phyloP scores from a whole-genome alignment of 1,284 basidiomycete species.

The Mycena sp. region DNA sequence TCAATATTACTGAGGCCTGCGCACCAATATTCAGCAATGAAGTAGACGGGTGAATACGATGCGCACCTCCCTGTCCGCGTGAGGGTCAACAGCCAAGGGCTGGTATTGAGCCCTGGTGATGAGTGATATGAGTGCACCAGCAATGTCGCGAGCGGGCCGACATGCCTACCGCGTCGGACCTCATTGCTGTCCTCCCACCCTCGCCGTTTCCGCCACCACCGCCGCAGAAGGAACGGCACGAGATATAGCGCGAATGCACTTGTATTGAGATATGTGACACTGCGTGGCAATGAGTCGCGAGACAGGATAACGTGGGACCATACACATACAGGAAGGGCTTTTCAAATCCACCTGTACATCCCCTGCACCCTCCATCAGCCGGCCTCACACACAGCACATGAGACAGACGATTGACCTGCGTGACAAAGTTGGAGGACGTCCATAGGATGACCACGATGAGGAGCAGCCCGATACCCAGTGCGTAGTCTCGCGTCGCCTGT shows the following conservation, averaged over 20 bases:
- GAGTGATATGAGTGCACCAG: background rate
- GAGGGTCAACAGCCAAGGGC: slow-evolving; percentile 39
- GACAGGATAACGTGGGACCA: background rate
- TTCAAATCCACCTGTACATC: slow-evolving; percentile 75
- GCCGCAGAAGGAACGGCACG: slow-evolving; percentile 68
- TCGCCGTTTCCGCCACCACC: slow-evolving; percentile 43
- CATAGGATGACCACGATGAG: slow-evolving; percentile 86
- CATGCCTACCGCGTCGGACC: slow-evolving; percentile 28
- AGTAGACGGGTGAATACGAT: background rate
- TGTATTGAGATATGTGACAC: slow-evolving; percentile 90
- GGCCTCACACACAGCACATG: slow-evolving; percentile 1
- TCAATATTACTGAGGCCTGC: slow-evolving; percentile 3
- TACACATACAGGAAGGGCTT: slow-evolving; percentile 81
- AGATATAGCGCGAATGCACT: slow-evolving; percentile 92
- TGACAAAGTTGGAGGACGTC: slow-evolving; percentile 83
- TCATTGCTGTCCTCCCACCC: slow-evolving; percentile 7
- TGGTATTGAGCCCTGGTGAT: slow-evolving; percentile 40
- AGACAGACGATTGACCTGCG: slow-evolving; percentile 62
- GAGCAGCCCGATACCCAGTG: slow-evolving; percentile 77
- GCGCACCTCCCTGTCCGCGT: slow-evolving; percentile 28
- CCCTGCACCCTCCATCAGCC: slow-evolving; percentile 51
- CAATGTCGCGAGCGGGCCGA: slow-evolving; percentile 25
- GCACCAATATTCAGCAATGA: background rate
- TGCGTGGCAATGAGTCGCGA: slow-evolving; percentile 37
- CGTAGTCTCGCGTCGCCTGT: slow-evolving; percentile 56